phyloP scores from a whole-genome alignment of 2,329 filamentous ascomycete genomes.

The Calonectria ilicicola region DNA sequence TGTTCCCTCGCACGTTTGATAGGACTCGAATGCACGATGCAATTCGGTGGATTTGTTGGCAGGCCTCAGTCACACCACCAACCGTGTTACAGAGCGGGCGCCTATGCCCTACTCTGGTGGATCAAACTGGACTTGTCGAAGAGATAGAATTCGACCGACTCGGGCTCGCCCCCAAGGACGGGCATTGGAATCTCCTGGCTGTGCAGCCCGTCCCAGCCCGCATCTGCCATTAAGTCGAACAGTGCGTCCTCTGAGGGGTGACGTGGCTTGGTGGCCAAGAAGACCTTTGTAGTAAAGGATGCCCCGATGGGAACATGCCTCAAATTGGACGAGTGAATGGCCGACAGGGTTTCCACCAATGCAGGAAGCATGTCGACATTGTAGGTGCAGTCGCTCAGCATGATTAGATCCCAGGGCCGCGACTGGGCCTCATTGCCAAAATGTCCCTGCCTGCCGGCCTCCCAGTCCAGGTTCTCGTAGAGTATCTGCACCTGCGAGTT shows the following conservation, averaged over 20 bases:
- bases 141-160: constrained; percentile 65
- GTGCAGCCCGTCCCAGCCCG: constrained; percentile 59
- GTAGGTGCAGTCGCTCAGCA: constrained; percentile 72
- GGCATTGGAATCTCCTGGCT: constrained; percentile 58
- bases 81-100: constrained; percentile 14
- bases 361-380: constrained; percentile 68
- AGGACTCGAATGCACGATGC: constrained; percentile 13
- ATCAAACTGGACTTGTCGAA: constrained; percentile 54
- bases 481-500: constrained; percentile 45
- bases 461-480: constrained; percentile 71
- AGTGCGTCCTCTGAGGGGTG: constrained; percentile 64
- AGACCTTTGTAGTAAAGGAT: constrained; percentile 54
- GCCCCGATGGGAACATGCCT: constrained; percentile 30
- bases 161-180: constrained; percentile 56
- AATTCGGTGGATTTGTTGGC: neutral
- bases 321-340: constrained; percentile 56
- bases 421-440: constrained; percentile 57
- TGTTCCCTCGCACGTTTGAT: constrained; percentile 19
- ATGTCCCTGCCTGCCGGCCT: constrained; percentile 58
- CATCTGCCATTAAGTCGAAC: constrained; percentile 59
- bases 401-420: constrained; percentile 63
- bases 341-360: constrained; percentile 64
- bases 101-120: constrained; percentile 29
- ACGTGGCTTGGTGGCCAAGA: constrained; percentile 68
- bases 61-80: constrained; percentile 21